Evolutionary conservation across 805 yeast genomes (phyloP).

Genomic region (Lipomyces sp.): DNA sequence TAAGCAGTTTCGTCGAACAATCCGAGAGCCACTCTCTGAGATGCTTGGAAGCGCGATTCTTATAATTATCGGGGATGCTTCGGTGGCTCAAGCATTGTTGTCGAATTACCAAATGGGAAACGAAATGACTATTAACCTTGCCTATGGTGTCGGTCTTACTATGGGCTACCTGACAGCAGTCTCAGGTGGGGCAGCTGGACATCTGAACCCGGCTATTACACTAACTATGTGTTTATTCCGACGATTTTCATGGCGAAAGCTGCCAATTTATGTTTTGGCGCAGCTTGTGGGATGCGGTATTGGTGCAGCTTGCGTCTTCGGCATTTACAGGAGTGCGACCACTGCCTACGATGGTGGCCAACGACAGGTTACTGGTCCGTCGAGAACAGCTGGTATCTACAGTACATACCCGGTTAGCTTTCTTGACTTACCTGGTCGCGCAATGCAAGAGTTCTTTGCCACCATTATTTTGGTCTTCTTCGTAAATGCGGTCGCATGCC

Average conservation of each 20-base stretch:
- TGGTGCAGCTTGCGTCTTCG: constrained; percentile 55
- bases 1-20: constrained; percentile 38
- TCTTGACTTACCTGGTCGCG: constrained; percentile 52
- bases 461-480: constrained; percentile 54
- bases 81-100: constrained; percentile 52
- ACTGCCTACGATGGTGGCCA: constrained; percentile 48
- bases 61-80: constrained; percentile 56
- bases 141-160: constrained; percentile 62
- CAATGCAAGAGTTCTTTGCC: constrained; percentile 54
- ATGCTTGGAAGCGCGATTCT: constrained; percentile 56
- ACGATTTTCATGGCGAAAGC: constrained; percentile 57
- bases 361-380: constrained; percentile 44
- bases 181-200: constrained; percentile 66
- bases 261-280: constrained; percentile 52
- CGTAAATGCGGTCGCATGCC: constrained; percentile 51
- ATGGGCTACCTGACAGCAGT: constrained; percentile 54
- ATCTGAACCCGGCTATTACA: constrained; percentile 60
- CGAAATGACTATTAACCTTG: constrained; percentile 51
- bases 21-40: constrained; percentile 58
- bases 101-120: constrained; percentile 51
- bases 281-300: constrained; percentile 57
- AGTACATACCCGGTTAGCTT: constrained; percentile 53
- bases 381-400: constrained; percentile 52
- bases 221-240: constrained; percentile 54
- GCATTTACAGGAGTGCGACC: constrained; percentile 51